phyloP scores from a whole-genome alignment of 768 basidiomycete genomes.

The Paxillus rubicundulus region DNA sequence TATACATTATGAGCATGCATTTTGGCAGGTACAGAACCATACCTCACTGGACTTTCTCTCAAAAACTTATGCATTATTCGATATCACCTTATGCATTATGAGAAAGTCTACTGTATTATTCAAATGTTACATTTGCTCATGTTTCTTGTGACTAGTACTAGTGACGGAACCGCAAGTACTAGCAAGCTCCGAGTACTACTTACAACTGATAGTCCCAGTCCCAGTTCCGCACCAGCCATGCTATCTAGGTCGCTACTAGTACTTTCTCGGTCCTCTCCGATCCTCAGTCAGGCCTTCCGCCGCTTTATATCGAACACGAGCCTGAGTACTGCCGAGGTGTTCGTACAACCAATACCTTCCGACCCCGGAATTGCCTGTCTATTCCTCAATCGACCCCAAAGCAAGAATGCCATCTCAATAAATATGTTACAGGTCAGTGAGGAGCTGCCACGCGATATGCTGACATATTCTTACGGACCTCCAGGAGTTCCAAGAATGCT shows the following conservation, averaged over 20 bases:
- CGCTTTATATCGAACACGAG: slow-evolving; percentile 23
- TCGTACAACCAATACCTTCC: slow-evolving; percentile 49
- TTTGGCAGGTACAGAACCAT: too few species aligned
- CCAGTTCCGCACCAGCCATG: slow-evolving; percentile 1
- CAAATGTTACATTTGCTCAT: too few species aligned
- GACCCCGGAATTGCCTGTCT: slow-evolving; percentile 70
- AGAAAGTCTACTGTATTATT: too few species aligned
- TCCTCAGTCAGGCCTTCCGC: slow-evolving; percentile 2
- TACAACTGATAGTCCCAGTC: too few species aligned
- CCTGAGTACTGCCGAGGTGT: slow-evolving; percentile 33
- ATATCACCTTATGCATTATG: too few species aligned
- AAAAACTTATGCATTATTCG: too few species aligned
- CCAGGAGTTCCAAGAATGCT: slow-evolving; percentile 70
- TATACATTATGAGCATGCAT: too few species aligned
- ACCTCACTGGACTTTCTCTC: too few species aligned
- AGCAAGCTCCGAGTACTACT: too few species aligned
- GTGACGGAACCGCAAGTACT: too few species aligned
- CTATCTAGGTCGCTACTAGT: neutral
- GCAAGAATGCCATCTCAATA: slow-evolving; percentile 85
- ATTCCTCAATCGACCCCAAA: slow-evolving; percentile 77
- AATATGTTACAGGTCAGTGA: slow-evolving; percentile 60
- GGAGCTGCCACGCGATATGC: neutral
- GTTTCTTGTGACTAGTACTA: too few species aligned
- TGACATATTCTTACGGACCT: slow-evolving; percentile 5
- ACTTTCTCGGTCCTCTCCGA: neutral